Percentiles rank a stretch among this genome's conserved stretches.
Conservation (phyloP, 2,329 filamentous ascomycete species). For the Seiridium unicorne region DNA sequence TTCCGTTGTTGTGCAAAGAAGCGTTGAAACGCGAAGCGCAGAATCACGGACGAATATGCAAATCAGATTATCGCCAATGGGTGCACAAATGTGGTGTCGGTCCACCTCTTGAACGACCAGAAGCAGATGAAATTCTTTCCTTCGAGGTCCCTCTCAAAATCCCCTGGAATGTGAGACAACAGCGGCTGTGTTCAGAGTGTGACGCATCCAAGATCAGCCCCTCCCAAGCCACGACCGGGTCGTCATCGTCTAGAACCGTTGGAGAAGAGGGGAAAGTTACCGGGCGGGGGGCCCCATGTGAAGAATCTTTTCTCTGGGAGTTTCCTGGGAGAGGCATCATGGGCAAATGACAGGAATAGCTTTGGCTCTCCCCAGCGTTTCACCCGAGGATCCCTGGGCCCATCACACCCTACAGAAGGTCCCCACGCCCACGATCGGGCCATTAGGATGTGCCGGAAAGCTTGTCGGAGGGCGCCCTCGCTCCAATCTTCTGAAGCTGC, state of each 20-base stretch:
- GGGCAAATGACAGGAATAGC: slow-evolving; percentile 16
- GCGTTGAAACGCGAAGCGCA: not conserved
- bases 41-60: not conserved
- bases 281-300: not conserved
- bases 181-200: not conserved
- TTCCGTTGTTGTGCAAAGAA: not conserved
- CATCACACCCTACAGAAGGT: slow-evolving; percentile 14
- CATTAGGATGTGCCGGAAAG: slow-evolving; percentile 4
- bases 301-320: not conserved
- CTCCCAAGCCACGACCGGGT: not conserved
- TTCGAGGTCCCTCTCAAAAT: not conserved
- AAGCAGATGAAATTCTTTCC: not conserved
- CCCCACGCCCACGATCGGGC: not conserved
- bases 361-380: slow-evolving; percentile 10
- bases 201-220: slow-evolving; percentile 2
- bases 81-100: not conserved
- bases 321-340: not conserved
- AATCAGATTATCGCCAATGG: not conserved
- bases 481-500: not conserved
- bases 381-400: slow-evolving; percentile 4
- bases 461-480: not conserved
- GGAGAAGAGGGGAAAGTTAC: not conserved
- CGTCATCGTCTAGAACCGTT: not conserved
- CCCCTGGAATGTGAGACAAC: slow-evolving; percentile 7
- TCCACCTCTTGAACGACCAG: not conserved